These are phyloP conservation scores for Albizia julibrissin DNA, from an alignment of 306 rosid genomes.

Conservation along the genomic window DNA sequence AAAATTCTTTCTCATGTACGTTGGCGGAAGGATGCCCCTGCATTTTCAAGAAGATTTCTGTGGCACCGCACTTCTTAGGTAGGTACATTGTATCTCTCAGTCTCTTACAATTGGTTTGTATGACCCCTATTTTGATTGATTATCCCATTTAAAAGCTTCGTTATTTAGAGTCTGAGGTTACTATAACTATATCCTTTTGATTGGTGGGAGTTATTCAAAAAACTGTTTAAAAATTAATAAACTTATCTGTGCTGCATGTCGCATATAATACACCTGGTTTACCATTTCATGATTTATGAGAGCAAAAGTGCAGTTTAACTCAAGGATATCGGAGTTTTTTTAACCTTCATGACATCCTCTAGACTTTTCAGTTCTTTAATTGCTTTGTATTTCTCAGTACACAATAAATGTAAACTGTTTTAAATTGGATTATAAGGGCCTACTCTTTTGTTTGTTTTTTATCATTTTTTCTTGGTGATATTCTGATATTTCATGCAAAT, in stretches of 20 bases:
- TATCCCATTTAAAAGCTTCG: slow-evolving; percentile 10
- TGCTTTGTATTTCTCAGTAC: not conserved
- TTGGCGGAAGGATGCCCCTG: slow-evolving; percentile 85
- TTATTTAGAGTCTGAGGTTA: slow-evolving; percentile 11
- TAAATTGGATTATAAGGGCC: not conserved
- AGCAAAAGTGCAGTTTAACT: slow-evolving; percentile 16
- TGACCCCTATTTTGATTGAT: not conserved
- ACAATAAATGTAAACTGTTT: slow-evolving; percentile 17
- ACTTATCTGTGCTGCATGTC: not conserved
- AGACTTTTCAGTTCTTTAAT: slow-evolving; percentile 3
- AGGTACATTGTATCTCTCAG: slow-evolving; percentile 48
- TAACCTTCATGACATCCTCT: slow-evolving; percentile 2
- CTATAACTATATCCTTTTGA: not conserved
- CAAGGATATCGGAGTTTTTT: not conserved
- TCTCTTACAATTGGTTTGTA: not conserved
- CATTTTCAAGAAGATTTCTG: slow-evolving; percentile 95
- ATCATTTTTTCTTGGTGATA: not conserved
- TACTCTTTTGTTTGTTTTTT: not conserved
- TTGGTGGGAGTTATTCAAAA: slow-evolving; percentile 4
- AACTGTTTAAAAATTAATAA: not conserved
- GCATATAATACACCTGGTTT: not conserved
- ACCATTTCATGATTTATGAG: not conserved
- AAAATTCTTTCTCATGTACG: slow-evolving; percentile 87
- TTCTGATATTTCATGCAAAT: slow-evolving; percentile 21
- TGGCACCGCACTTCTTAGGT: slow-evolving; percentile 90